phyloP scores from a whole-genome alignment of 306 rosid genomes.

The Medicago lupulina region DNA sequence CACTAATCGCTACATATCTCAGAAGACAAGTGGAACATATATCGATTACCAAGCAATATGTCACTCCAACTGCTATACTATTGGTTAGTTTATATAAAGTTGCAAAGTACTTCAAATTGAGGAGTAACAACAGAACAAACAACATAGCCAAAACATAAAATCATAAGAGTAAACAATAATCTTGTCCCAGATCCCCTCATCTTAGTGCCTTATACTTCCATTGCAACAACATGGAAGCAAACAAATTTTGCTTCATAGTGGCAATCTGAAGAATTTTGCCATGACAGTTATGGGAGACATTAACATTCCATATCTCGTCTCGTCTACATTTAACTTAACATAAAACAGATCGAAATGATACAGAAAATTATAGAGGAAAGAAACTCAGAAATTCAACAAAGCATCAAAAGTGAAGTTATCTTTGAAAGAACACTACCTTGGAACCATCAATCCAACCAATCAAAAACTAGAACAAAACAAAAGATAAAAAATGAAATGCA shows the following conservation, averaged over 20 bases:
- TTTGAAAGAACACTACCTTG: constrained; percentile 40
- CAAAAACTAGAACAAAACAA: constrained; percentile 24
- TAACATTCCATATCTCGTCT: constrained; percentile 17
- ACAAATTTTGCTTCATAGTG: constrained; percentile 27
- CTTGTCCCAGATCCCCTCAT: constrained; percentile 25
- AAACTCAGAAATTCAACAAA: constrained; percentile 37
- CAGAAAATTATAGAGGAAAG: constrained; percentile 5
- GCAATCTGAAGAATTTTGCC: constrained; percentile 8
- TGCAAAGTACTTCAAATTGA: constrained; percentile 26
- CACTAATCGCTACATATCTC: neutral
- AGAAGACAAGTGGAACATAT: neutral
- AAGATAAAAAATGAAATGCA: neutral
- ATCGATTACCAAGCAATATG: constrained; percentile 6
- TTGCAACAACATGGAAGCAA: constrained; percentile 18
- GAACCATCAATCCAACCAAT: constrained; percentile 34
- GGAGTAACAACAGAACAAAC: constrained; percentile 13
- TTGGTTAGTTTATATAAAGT: no score
- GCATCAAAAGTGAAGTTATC: constrained; percentile 7
- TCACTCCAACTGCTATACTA: no score
- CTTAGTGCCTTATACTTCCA: neutral
- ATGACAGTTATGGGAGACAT: constrained; percentile 18
- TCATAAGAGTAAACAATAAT: constrained; percentile 7
- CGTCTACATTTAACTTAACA: constrained; percentile 35
- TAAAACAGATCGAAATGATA: constrained; percentile 9
- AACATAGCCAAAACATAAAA: constrained; percentile 21